Percentiles rank a stretch among this genome's conserved stretches.
Conservation (phyloP, 768 basidiomycete genomes). For the Tylopilus balloui region DNA sequence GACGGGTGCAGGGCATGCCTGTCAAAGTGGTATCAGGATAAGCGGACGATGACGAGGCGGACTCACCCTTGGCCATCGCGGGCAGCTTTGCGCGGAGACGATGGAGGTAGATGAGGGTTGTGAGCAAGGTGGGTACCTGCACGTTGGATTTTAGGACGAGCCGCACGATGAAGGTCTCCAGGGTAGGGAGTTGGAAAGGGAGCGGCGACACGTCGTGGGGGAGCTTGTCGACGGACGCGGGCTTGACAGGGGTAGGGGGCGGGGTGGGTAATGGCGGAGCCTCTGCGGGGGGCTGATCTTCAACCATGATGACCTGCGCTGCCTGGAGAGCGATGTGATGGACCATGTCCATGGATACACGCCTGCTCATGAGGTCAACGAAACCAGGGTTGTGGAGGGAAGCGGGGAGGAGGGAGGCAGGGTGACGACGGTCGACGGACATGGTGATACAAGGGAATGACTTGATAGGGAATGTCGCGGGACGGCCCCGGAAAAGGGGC, state of each 20-base stretch:
- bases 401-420: constrained; percentile 77
- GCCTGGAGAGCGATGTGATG: constrained; percentile 77
- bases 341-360: constrained; percentile 83
- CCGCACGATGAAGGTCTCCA: constrained; percentile 81
- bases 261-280: constrained; percentile 53
- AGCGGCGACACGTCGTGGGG: constrained; percentile 25
- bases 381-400: constrained; percentile 77
- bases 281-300: constrained; percentile 40
- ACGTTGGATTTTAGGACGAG: constrained; percentile 82
- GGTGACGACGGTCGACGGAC: constrained; percentile 47
- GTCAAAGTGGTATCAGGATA: constrained; percentile 8
- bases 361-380: constrained; percentile 70
- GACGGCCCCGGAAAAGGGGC: background rate
- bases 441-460: constrained; percentile 34
- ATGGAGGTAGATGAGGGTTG: constrained; percentile 89
- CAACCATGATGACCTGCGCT: constrained; percentile 68
- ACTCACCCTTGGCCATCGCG: constrained; percentile 76
- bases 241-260: constrained; percentile 59
- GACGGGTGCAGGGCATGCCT: constrained; percentile 87
- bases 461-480: constrained; percentile 30
- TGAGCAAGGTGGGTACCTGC: constrained; percentile 84
- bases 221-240: constrained; percentile 33
- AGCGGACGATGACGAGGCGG: background rate
- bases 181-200: constrained; percentile 46
- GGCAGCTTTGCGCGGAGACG: constrained; percentile 79